phyloP scores from a whole-genome alignment of 257 asterid species.

The Henckelia pumila region DNA sequence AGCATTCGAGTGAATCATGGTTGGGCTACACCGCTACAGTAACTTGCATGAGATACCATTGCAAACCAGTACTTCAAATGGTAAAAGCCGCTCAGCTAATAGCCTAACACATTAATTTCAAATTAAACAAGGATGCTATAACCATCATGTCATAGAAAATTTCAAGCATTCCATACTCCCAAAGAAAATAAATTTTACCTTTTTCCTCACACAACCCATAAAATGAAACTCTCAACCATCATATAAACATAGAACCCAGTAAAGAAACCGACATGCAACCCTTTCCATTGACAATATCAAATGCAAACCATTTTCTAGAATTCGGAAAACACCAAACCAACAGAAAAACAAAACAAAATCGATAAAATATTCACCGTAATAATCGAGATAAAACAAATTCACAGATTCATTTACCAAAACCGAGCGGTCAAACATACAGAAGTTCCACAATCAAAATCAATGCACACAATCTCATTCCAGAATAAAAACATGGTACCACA shows the following conservation, averaged over 20 bases:
- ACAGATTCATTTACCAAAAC: not conserved
- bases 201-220: not conserved
- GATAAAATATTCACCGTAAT: not conserved
- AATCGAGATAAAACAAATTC: not conserved
- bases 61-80: not conserved
- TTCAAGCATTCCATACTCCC: not conserved
- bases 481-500: constrained; percentile 51
- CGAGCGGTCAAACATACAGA: not conserved
- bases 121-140: not conserved
- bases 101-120: not conserved
- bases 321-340: not conserved
- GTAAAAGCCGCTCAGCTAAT: not conserved
- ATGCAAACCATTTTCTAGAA: not conserved
- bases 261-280: not conserved
- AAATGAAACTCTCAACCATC: not conserved
- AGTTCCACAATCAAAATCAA: not conserved
- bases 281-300: not conserved
- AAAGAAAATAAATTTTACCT: too few species aligned
- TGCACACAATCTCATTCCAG: not conserved
- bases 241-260: not conserved
- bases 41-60: not conserved
- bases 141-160: not conserved
- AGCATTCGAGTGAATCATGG: not conserved
- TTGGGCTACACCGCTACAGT: not conserved
- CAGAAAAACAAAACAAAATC: not conserved